Evolutionary conservation across 2,329 filamentous ascomycete species (phyloP).

Genomic region (Albophoma yamanashiensis): DNA sequence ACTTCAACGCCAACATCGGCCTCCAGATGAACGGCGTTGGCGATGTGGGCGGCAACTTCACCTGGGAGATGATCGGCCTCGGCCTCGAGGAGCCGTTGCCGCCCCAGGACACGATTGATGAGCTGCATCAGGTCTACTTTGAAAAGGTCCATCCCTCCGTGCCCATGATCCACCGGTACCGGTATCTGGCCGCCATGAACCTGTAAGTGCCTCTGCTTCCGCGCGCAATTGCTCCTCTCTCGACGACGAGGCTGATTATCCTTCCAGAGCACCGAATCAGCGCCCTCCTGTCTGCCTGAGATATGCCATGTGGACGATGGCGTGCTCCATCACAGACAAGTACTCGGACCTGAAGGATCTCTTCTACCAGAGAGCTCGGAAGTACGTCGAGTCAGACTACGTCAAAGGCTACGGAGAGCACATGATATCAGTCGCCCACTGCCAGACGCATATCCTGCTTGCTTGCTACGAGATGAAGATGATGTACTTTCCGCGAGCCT

Average conservation of each 20-base stretch:
- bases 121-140: constrained; percentile 84
- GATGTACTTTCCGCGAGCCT: constrained; percentile 94
- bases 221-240: background rate
- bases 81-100: constrained; percentile 50
- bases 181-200: constrained; percentile 83
- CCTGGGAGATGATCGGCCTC: constrained; percentile 66
- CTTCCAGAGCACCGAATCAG: constrained; percentile 58
- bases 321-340: constrained; percentile 77
- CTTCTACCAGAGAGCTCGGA: constrained; percentile 82
- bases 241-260: background rate
- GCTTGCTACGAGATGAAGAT: constrained; percentile 88
- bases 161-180: constrained; percentile 81
- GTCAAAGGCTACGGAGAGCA: constrained; percentile 87
- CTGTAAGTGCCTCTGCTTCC: constrained; percentile 36
- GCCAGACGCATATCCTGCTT: constrained; percentile 73
- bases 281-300: constrained; percentile 79
- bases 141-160: constrained; percentile 77
- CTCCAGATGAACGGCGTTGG: constrained; percentile 40
- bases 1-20: constrained; percentile 38
- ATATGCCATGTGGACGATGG: constrained; percentile 93
- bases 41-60: constrained; percentile 46
- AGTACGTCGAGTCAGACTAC: constrained; percentile 83
- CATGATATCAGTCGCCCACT: constrained; percentile 76
- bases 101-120: constrained; percentile 58
- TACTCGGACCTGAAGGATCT: constrained; percentile 71